These are phyloP conservation scores for Candida gigantensis DNA, from an alignment of 1,139 yeast species.

Conservation along the genomic window DNA sequence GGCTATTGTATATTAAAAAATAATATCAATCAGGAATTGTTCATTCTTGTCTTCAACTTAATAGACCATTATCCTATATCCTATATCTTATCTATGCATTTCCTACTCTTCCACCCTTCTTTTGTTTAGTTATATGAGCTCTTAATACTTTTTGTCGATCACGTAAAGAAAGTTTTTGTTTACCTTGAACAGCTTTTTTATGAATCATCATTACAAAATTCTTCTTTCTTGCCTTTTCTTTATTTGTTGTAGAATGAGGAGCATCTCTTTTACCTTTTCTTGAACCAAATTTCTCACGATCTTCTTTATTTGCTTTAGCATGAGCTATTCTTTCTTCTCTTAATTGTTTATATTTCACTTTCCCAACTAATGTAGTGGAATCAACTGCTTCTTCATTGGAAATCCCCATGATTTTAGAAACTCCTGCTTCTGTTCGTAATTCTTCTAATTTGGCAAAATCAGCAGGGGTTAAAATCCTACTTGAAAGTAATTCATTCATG, in stretches of 20 bases:
- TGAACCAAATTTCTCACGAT: slow-evolving; percentile 86
- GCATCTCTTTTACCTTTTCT: slow-evolving; percentile 78
- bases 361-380: slow-evolving; percentile 76
- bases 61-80: too few relatives aligned
- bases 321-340: slow-evolving; percentile 89
- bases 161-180: slow-evolving; percentile 82
- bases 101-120: slow-evolving; percentile 68
- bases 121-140: slow-evolving; percentile 87
- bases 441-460: slow-evolving; percentile 95
- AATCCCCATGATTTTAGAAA: slow-evolving; percentile 69
- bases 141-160: slow-evolving; percentile 85
- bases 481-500: slow-evolving; percentile 64
- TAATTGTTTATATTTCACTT: slow-evolving; percentile 77
- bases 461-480: slow-evolving; percentile 89
- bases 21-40: too few relatives aligned
- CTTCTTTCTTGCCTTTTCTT: slow-evolving; percentile 97
- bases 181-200: slow-evolving; percentile 91
- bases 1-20: too few relatives aligned
- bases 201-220: slow-evolving; percentile 98
- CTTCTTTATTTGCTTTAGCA: slow-evolving; percentile 90
- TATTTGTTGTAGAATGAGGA: slow-evolving; percentile 88
- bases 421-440: slow-evolving; percentile 78
- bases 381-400: slow-evolving; percentile 84
- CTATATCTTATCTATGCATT: slow-evolving; percentile 4
- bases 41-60: too few relatives aligned